Evolutionary conservation across 2,329 filamentous ascomycete genomes (phyloP), one percentile per base, ranked within the genome.

Genomic region (Lithohypha guttulata): DNA sequence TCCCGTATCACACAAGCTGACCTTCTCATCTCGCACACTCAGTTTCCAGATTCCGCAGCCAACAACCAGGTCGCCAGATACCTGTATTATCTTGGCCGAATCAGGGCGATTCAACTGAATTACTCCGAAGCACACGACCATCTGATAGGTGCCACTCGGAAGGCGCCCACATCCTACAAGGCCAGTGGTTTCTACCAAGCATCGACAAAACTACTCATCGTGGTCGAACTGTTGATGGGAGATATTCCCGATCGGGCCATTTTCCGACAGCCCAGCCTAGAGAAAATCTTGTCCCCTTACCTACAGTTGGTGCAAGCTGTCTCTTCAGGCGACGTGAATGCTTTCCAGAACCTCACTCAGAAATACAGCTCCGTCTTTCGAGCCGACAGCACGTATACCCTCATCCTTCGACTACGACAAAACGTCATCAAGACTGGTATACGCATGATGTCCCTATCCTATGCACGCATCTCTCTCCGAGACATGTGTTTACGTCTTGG

Each of bases 361-460:
- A 74, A 79, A 34, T 79, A 94, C 58, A 79, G 80, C 42, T 77
- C 83, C 30, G 80, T 79, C 8, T 98, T 96, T 78, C 81, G 85
- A 55, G 81, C 82, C 50, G 91, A 98, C 59, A 84, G 84, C 42
- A 96, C 89, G 14, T 96, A 96, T 68, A 93, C 87, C 8, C 72
- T 98, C 42, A 93, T 96, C 53, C 74, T 96, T 47, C 87, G 91
- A 47, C 73, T 98, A 46, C 80, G 91, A 53, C 91, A 98, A 64
- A 98, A 98, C 58, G 91, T 98, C 57, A 96, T 98, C 76, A 94
- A 94, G 71, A 98, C 91, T 3, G 91, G 91, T 50, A 94, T 98
- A 48, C 85, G 91, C 52, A 95, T 96, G 86, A 93, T 98, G 77
- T 96, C 89, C 27, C 71, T 98, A 48, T 94, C 87, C 14, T 98